A percentile compares a stretch with the other conserved stretches of the same genome.
phyloP scores from a whole-genome alignment of 2,329 filamentous ascomycete species.

The Fulvia fulva region DNA sequence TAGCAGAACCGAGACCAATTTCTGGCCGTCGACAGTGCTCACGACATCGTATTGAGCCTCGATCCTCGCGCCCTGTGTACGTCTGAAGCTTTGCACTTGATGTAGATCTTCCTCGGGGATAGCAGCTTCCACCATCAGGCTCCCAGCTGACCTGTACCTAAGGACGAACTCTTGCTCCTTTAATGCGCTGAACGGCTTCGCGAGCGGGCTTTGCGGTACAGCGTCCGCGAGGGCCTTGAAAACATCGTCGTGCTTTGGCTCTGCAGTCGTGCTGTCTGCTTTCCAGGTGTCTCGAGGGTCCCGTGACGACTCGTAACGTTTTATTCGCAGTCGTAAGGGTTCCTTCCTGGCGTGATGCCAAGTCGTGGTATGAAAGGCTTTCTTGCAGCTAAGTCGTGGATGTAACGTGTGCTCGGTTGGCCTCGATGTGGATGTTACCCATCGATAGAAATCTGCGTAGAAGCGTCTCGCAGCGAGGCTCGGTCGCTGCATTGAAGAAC shows the following conservation, averaged over 20 bases:
- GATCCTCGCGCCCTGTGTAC: slow-evolving; percentile 9
- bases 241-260: background rate
- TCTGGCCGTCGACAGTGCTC: background rate
- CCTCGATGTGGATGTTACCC: slow-evolving; percentile 31
- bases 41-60: slow-evolving; percentile 12
- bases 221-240: background rate
- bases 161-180: background rate
- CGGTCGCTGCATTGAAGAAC: slow-evolving; percentile 7
- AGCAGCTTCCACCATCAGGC: background rate
- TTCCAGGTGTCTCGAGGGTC: no score
- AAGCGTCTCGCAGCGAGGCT: slow-evolving; percentile 34
- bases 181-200: background rate
- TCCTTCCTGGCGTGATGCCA: background rate
- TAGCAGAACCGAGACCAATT: slow-evolving; percentile 13
- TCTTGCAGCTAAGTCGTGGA: background rate
- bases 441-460: slow-evolving; percentile 44
- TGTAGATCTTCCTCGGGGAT: background rate
- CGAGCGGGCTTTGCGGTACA: background rate
- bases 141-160: background rate
- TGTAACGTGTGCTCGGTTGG: background rate
- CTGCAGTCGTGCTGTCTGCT: background rate
- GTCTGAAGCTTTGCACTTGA: background rate
- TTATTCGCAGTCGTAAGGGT: no score
- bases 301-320: no score
- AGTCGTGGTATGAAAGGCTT: background rate